Conservation (phyloP, 768 basidiomycete species). For the Lactarius tabidus region DNA sequence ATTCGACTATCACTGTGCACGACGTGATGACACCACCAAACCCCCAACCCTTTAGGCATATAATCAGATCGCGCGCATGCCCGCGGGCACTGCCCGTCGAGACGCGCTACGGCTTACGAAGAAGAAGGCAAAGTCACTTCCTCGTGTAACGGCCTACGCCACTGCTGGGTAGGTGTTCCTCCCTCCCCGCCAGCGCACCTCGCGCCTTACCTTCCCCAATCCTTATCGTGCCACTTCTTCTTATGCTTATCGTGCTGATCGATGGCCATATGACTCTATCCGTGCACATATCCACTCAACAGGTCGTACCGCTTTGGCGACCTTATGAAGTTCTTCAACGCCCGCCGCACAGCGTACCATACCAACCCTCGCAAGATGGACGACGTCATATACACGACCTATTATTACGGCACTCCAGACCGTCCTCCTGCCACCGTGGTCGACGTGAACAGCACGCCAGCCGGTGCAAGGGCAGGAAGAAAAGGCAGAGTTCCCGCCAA, state of each 20-base stretch:
- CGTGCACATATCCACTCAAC: not conserved
- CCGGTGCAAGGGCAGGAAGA: constrained; percentile 13
- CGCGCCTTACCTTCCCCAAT: not conserved
- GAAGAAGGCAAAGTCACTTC: constrained; percentile 88
- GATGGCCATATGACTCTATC: not conserved
- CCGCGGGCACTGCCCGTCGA: constrained; percentile 87
- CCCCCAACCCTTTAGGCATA: constrained; percentile 56
- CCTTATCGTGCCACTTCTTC: no score
- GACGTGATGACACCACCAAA: not conserved
- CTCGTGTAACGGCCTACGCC: constrained; percentile 94
- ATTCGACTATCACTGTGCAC: no score
- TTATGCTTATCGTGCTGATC: not conserved
- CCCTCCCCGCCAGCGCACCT: not conserved
- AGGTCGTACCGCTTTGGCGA: constrained; percentile 90
- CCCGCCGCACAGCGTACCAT: constrained; percentile 75
- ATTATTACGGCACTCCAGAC: constrained; percentile 59
- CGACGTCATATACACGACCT: constrained; percentile 92
- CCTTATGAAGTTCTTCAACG: constrained; percentile 85
- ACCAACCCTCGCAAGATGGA: constrained; percentile 87
- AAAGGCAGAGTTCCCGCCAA: constrained; percentile 22
- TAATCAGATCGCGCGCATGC: constrained; percentile 90
- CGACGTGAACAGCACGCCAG: constrained; percentile 19
- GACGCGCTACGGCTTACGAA: constrained; percentile 90
- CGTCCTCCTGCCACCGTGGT: constrained; percentile 22
- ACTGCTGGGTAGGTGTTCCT: constrained; percentile 69